Percentiles rank a stretch among this genome's conserved stretches.
These are phyloP conservation scores for Dissophora globulifera DNA, from an alignment of 192 early-diverging fungal species.

Conservation along the genomic window DNA sequence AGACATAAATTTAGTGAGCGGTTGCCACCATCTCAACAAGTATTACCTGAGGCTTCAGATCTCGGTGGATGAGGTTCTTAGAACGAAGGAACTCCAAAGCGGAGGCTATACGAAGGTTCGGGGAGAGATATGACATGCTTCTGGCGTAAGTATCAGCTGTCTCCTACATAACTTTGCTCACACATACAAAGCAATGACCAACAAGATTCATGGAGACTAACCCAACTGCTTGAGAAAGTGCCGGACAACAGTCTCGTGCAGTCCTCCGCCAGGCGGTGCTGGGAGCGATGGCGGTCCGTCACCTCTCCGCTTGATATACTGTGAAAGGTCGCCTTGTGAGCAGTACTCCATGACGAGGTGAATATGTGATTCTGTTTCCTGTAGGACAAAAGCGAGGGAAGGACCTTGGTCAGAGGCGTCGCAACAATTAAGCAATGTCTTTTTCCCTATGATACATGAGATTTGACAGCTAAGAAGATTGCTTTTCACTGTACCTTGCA, in stretches of 20 bases:
- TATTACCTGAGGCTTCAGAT: conserved; percentile 94
- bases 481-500: conserved; percentile 73
- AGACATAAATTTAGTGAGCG: no score
- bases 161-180: neutral
- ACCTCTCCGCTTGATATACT: conserved; percentile 82
- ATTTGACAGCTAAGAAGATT: neutral
- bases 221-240: conserved; percentile 89
- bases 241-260: conserved; percentile 82
- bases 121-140: neutral
- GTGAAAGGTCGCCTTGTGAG: conserved; percentile 91
- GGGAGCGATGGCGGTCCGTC: conserved; percentile 58
- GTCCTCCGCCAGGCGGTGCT: conserved; percentile 77
- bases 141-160: neutral
- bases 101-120: conserved; percentile 64
- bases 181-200: neutral
- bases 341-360: conserved; percentile 99
- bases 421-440: no score
- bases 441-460: no score
- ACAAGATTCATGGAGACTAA: conserved; percentile 43
- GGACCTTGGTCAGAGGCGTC: conserved; percentile 1
- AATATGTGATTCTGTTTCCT: conserved; percentile 94
- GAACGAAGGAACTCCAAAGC: conserved; percentile 91
- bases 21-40: no score
- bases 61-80: conserved; percentile 92
- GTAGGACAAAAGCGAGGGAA: neutral